These are phyloP conservation scores for Warburgia ugandensis DNA, from an alignment of 164 flowering plant genomes.

Conservation along the genomic window DNA sequence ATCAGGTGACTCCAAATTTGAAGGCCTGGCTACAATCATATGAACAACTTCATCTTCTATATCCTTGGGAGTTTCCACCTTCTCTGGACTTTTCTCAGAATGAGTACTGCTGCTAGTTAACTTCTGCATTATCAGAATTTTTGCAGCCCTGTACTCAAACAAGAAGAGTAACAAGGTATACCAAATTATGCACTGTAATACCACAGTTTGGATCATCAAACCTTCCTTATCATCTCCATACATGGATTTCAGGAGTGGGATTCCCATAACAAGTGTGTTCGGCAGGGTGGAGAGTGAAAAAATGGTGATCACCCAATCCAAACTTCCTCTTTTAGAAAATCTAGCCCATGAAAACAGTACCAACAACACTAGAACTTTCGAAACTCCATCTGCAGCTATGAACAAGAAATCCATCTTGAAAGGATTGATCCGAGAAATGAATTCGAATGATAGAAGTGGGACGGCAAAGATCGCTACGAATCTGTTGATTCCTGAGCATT, in stretches of 20 bases:
- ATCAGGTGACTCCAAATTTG: constrained; percentile 6
- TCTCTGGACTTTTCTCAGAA: constrained; percentile 3
- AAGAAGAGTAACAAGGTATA: constrained; percentile 28
- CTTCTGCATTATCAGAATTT: constrained; percentile 13
- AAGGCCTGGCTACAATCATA: constrained; percentile 13
- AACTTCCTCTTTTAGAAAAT: constrained; percentile 14
- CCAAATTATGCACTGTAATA: constrained; percentile 36
- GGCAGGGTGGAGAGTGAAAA: constrained; percentile 36
- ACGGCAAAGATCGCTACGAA: constrained; percentile 32
- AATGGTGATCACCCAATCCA: constrained; percentile 36
- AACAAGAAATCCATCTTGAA: constrained; percentile 26
- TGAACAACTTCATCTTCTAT: constrained; percentile 13
- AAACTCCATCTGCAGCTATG: constrained; percentile 28
- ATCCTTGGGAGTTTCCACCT: not conserved
- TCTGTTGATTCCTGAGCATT: constrained; percentile 37
- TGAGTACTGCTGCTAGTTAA: constrained; percentile 1
- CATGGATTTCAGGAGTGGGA: constrained; percentile 35
- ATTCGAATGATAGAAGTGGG: constrained; percentile 32
- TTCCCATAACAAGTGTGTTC: constrained; percentile 38
- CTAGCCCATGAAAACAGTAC: constrained; percentile 25
- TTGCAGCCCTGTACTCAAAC: constrained; percentile 34
- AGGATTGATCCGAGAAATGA: constrained; percentile 31
- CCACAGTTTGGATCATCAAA: constrained; percentile 31
- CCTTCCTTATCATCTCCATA: constrained; percentile 25
- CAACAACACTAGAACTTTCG: constrained; percentile 17